Conservation (phyloP, 1,139 yeast species). For the Hanseniaspora uvarum region DNA sequence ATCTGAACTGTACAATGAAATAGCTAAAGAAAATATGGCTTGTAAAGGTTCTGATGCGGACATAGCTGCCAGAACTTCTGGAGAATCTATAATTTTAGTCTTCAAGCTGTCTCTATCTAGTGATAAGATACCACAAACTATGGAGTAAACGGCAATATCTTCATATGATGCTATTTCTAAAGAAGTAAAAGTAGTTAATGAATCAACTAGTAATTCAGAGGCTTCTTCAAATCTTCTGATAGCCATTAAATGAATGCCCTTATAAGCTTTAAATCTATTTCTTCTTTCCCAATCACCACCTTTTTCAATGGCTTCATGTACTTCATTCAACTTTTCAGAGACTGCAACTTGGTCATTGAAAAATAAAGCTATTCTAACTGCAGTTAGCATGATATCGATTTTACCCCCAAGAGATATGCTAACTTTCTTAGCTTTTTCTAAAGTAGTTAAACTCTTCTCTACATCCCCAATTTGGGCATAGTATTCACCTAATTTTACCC, state of each 20-base stretch:
- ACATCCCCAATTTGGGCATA: conserved; percentile 78
- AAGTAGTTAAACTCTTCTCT: conserved; percentile 58
- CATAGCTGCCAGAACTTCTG: conserved; percentile 76
- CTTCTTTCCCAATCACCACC: conserved; percentile 99
- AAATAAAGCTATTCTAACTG: conserved; percentile 79
- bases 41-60: conserved; percentile 64
- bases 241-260: conserved; percentile 74
- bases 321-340: conserved; percentile 63
- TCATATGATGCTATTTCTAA: conserved; percentile 84
- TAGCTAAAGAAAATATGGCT: conserved; percentile 75
- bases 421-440: conserved; percentile 64
- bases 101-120: conserved; percentile 79
- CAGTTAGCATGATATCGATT: conserved; percentile 73
- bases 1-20: conserved; percentile 81
- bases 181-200: conserved; percentile 92
- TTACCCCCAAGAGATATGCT: conserved; percentile 83
- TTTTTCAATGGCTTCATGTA: conserved; percentile 68
- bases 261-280: conserved; percentile 83
- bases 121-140: conserved; percentile 73
- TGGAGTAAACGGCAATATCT: conserved; percentile 79
- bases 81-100: conserved; percentile 78
- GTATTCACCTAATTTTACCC: conserved; percentile 76
- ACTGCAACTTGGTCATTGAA: conserved; percentile 67
- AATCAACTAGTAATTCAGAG: conserved; percentile 71
- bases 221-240: conserved; percentile 81